Base-by-base conservation (phyloP, 805 yeast species). In the Kuraishia ogatae region DNA sequence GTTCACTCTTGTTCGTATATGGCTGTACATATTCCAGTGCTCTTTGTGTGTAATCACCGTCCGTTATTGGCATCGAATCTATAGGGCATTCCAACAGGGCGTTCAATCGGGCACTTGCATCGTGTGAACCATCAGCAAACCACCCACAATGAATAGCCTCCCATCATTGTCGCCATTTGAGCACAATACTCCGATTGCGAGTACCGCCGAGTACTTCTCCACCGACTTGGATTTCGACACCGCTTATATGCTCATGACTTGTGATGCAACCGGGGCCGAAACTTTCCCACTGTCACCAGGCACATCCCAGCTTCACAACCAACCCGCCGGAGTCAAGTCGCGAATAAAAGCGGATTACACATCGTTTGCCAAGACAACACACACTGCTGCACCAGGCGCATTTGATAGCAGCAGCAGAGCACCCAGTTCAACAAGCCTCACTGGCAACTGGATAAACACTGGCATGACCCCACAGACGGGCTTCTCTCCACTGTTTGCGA, bases 141-240 rank as follows among this genome's bases (percentile, higher is more conserved):
- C 43, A 35, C 43, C 7, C 43, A 35, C 43, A 8, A 35, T 35
- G 43, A 35, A 29, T 49, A 17, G 43, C 17, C 43, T 35, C 7
- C 43, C 43, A 17, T 52, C 53, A 4, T 49, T 53, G n/a, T 53
- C 55, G 5, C 55, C 55, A 23, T 53, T 53, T 24, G 55, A 53
- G 39, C 48, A 53, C 39, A 46, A 28, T 26, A 53, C 51, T 17
- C 55, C 55, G 6, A 50, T 23, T 15, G 51, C 48, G 15, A 51
- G 17, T 8, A 5, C 21, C 23, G 47, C 46, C 19, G 52, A 53
- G n/a, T 48, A 29, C 48, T 53, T 50, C 24, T 22, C 50, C 11
- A 21, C 66, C 5, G 68, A 66, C 52, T 56, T 68, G 46, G 74
- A 70, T 52, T 71, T 71, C 56, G 73, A 71, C 49, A 70, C 73